Evolutionary conservation across 768 basidiomycete genomes (phyloP).

Genomic region (Rubroboletus satanas): DNA sequence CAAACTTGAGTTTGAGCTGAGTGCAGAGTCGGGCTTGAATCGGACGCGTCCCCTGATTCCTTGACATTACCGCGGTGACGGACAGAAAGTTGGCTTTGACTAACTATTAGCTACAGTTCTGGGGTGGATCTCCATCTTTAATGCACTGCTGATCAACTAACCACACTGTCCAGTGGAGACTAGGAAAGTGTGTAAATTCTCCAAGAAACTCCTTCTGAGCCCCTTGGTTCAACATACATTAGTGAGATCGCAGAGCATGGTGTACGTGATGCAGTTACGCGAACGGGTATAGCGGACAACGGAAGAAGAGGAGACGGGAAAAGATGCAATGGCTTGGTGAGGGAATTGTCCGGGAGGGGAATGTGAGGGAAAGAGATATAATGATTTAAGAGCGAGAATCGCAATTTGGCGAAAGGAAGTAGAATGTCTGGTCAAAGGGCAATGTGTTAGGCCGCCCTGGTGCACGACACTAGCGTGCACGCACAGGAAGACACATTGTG

Average conservation of each 20-base stretch:
- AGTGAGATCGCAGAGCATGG: conserved; percentile 29
- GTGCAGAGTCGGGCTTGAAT: not conserved
- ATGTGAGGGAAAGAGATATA: conserved; percentile 13
- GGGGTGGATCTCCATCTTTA: not conserved
- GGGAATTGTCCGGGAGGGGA: conserved; percentile 1
- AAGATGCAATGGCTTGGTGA: conserved; percentile 15
- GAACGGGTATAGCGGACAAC: conserved; percentile 29
- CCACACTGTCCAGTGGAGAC: not conserved
- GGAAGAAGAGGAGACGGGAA: conserved; percentile 1
- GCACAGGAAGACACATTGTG: conserved; percentile 9
- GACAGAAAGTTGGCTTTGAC: no score
- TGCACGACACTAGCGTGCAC: conserved; percentile 18
- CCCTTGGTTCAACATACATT: conserved; percentile 24
- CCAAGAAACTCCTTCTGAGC: conserved; percentile 9
- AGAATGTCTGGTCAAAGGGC: conserved; percentile 6
- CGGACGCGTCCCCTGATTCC: not conserved
- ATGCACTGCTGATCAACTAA: not conserved
- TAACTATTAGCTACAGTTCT: not conserved
- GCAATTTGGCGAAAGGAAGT: conserved; percentile 8
- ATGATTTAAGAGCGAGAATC: conserved; percentile 9
- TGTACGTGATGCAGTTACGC: conserved; percentile 29
- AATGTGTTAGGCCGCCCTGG: not conserved
- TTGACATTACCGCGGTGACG: no score
- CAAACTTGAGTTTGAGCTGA: not conserved
- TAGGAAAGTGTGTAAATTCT: conserved; percentile 11